Conservation (phyloP, 257 asterid species). For the Scutellaria baicalensis region DNA sequence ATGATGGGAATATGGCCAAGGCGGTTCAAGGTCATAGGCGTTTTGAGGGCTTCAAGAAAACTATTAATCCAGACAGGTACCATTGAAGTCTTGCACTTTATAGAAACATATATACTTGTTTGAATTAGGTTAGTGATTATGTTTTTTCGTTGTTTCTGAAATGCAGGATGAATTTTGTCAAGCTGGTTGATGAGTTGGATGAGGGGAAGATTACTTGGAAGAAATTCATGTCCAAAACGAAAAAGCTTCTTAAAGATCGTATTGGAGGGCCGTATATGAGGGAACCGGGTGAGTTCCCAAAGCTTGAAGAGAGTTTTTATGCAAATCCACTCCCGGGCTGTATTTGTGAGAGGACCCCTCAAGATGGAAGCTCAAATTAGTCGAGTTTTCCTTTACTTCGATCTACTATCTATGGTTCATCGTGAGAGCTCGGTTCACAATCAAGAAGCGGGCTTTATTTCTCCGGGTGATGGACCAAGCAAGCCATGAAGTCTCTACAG, state of each 20-base stretch:
- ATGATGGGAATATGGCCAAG: conserved; percentile 97
- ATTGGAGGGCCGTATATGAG: conserved; percentile 81
- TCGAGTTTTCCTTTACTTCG: background rate
- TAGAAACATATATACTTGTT: background rate
- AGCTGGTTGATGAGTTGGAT: conserved; percentile 70
- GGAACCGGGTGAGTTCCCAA: conserved; percentile 80
- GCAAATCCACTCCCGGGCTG: conserved; percentile 94
- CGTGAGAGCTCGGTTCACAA: background rate
- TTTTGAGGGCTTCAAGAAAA: conserved; percentile 83
- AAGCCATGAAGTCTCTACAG: background rate
- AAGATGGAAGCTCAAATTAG: conserved; percentile 21
- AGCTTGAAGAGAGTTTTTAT: conserved; percentile 89
- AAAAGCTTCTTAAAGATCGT: conserved; percentile 63
- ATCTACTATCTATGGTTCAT: background rate
- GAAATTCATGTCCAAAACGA: conserved; percentile 69
- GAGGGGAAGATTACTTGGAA: conserved; percentile 75
- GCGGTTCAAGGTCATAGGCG: conserved; percentile 98
- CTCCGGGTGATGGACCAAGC: background rate
- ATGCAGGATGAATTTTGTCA: conserved; percentile 74
- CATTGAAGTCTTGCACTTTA: background rate
- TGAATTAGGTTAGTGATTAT: background rate
- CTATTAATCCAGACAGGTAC: conserved; percentile 83
- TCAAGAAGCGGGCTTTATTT: conserved; percentile 9
- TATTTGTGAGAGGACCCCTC: conserved; percentile 59
- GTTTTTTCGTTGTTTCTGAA: background rate